Evolutionary conservation across 108 stramenopile species (phyloP), one percentile per base, ranked within the genome.

Genomic region (Cyclotella choctawhatcheeana): DNA sequence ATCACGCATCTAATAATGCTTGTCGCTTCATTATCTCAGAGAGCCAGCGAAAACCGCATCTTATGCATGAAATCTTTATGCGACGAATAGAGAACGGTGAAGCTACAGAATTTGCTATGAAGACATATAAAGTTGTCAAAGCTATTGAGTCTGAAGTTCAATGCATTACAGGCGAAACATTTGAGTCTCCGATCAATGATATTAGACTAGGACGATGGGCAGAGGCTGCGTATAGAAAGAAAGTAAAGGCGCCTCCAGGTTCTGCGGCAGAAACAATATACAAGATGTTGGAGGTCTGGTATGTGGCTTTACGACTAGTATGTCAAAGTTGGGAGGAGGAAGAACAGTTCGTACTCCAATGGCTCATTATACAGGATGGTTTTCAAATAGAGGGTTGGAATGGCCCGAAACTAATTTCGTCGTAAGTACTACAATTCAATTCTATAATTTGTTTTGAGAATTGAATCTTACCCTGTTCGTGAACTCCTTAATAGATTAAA

Each of bases 271-370:
- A 76, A 40, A 5, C 35, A 22, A 10, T 76, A 16, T 76, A 52
- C 31, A 33, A 30, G 44, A 16, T 73, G 33, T 45, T 82, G 18
- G 77, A 82, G 59, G 44, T 62, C 13, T 82, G 82, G 82, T 82
- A 82, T 61, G 73, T 79, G 25, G 82, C 82, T 21, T 47, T 82
- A 37, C 45, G 82, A 29, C 48, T 82, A 32, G 32, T 79, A 33
- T 77, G 78, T 13, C 71, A 73, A 68, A 78, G 54, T 13, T 82
- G 82, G 82, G 82, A 82, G 52, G 82, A 82, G 60, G 82, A 82
- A 6, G 77, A 79, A 58, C 58, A 52, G 18, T 63, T 82, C 0
- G 66, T 62, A 2, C 40, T 73, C 20, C 71, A 74, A n/a, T 82
- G 82, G 82, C 37, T 82, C 33, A 58, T 12, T 24, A 56, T 73